Conservation (phyloP, 1,139 yeast genomes). For the Yamadazyma atmosphaerica region DNA sequence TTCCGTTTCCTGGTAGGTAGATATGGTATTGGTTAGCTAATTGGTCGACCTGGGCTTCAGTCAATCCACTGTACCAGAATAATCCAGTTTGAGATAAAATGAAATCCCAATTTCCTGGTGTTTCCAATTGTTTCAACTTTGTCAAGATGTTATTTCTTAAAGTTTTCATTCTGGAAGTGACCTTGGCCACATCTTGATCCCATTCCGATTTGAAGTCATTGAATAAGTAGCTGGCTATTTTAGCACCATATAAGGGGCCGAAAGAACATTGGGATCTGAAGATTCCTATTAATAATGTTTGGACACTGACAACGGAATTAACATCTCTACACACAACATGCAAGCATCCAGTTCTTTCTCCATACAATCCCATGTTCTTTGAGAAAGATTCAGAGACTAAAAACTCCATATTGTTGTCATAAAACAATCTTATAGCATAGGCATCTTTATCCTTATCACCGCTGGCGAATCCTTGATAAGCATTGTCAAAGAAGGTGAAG, state of each 20-base stretch:
- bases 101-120: slow-evolving; percentile 47
- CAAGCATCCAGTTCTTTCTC: slow-evolving; percentile 45
- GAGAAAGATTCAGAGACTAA: slow-evolving; percentile 46
- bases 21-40: slow-evolving; percentile 36
- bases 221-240: slow-evolving; percentile 32
- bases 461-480: slow-evolving; percentile 91
- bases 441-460: slow-evolving; percentile 36
- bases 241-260: slow-evolving; percentile 49
- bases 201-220: slow-evolving; percentile 28
- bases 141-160: slow-evolving; percentile 29
- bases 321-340: slow-evolving; percentile 36
- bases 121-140: slow-evolving; percentile 29
- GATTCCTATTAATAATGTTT: slow-evolving; percentile 26
- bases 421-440: slow-evolving; percentile 28
- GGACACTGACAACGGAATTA: slow-evolving; percentile 20
- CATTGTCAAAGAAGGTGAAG: slow-evolving; percentile 83
- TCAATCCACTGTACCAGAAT: slow-evolving; percentile 47
- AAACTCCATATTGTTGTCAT: slow-evolving; percentile 24
- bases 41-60: slow-evolving; percentile 28
- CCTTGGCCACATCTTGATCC: slow-evolving; percentile 33
- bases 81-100: slow-evolving; percentile 40
- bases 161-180: slow-evolving; percentile 29
- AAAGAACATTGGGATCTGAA: slow-evolving; percentile 44
- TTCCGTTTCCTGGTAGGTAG: slow-evolving; percentile 37
- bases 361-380: slow-evolving; percentile 47